A percentile compares a stretch with the other conserved stretches of the same genome.
These are phyloP conservation scores for Teunomyces stri DNA, from an alignment of 805 yeast species.

Conservation along the genomic window DNA sequence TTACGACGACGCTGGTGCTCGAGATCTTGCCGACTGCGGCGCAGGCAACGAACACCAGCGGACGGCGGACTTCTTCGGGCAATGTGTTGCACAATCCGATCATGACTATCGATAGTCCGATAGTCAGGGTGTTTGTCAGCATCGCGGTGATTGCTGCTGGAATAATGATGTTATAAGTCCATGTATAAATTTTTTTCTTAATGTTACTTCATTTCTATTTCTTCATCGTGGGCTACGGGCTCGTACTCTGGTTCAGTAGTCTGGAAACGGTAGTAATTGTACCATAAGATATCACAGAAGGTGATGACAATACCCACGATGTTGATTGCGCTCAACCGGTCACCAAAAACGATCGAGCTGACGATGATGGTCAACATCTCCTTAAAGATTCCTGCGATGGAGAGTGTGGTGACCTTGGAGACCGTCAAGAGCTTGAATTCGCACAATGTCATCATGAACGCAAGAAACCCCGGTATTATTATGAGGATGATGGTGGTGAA, in stretches of 20 bases:
- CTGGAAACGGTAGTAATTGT: constrained; percentile 61
- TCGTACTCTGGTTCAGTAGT: constrained; percentile 15
- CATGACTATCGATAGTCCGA: background rate
- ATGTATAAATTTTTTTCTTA: background rate
- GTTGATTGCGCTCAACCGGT: constrained; percentile 64
- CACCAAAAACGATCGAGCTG: constrained; percentile 70
- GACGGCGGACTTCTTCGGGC: constrained; percentile 5
- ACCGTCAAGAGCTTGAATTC: constrained; percentile 81
- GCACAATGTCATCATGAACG: constrained; percentile 84
- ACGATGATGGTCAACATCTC: constrained; percentile 81
- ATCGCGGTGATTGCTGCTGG: background rate
- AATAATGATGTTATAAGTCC: background rate
- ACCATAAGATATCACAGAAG: constrained; percentile 75
- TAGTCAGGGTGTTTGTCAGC: background rate
- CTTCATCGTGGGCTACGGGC: constrained; percentile 1
- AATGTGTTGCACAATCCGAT: background rate
- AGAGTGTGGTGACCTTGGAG: constrained; percentile 80
- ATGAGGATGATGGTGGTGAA: constrained; percentile 55
- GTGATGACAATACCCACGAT: constrained; percentile 73
- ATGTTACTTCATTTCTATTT: constrained; percentile 1
- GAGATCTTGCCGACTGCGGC: constrained; percentile 18
- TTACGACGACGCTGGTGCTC: background rate
- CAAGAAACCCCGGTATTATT: constrained; percentile 79
- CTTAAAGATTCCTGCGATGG: constrained; percentile 90
- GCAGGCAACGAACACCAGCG: constrained; percentile 8